Evolutionary conservation across 129 eudicot genomes (phyloP).

Genomic region (Heracleum sosnowskyi): DNA sequence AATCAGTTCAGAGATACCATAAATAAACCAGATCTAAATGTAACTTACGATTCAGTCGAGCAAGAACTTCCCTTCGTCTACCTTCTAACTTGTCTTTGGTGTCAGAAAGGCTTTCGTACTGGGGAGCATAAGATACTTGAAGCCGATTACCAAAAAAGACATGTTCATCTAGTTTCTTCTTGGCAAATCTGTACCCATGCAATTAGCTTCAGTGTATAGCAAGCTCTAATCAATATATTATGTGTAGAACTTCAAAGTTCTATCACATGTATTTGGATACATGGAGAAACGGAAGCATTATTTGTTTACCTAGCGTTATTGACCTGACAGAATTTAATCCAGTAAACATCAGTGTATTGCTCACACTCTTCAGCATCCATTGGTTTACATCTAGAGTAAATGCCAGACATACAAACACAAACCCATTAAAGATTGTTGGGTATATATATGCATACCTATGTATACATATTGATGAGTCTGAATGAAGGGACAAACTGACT

Average conservation of each 20-base stretch:
- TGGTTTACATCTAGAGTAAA: slow-evolving; percentile 63
- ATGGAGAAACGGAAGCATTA: neutral
- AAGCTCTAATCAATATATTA: neutral
- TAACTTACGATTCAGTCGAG: slow-evolving; percentile 57
- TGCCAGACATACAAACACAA: slow-evolving; percentile 1
- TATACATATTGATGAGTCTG: neutral
- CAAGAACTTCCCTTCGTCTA: slow-evolving; percentile 76
- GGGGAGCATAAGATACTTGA: slow-evolving; percentile 81
- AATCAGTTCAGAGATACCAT: neutral
- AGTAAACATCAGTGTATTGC: slow-evolving; percentile 75
- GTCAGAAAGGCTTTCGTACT: slow-evolving; percentile 68
- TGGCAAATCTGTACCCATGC: slow-evolving; percentile 63
- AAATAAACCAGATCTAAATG: neutral
- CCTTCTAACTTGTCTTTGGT: slow-evolving; percentile 85
- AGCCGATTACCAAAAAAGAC: slow-evolving; percentile 72
- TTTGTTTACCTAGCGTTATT: slow-evolving; percentile 63
- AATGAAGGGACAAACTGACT: neutral
- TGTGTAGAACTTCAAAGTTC: neutral
- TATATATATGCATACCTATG: neutral
- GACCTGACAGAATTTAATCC: slow-evolving; percentile 81
- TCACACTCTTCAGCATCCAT: slow-evolving; percentile 99
- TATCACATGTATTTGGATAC: neutral
- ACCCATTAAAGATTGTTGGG: neutral
- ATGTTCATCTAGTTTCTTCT: slow-evolving; percentile 85
- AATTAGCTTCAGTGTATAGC: neutral